Evolutionary conservation across 2,329 filamentous ascomycete species (phyloP).

Genomic region (Camillea tinctor): DNA sequence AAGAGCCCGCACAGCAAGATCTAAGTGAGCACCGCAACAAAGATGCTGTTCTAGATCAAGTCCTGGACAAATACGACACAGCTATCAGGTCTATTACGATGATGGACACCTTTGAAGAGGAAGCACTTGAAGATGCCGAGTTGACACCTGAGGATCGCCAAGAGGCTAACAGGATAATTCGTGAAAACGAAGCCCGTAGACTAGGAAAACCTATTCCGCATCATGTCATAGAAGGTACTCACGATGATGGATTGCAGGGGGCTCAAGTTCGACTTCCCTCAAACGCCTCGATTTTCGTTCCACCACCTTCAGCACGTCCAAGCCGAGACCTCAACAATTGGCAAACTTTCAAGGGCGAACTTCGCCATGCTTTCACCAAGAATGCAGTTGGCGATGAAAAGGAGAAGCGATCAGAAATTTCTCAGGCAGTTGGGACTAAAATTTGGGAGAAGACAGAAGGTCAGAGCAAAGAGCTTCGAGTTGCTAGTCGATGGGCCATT

Average conservation of each 20-base stretch:
- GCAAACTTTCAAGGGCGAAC: constrained; percentile 19
- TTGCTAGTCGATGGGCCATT: constrained; percentile 15
- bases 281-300: too few relatives aligned
- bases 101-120: constrained; percentile 71
- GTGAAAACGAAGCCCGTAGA: constrained; percentile 22
- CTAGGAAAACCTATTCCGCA: constrained; percentile 5
- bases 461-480: constrained; percentile 4
- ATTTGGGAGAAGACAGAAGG: constrained; percentile 12
- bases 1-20: constrained; percentile 49
- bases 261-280: background rate
- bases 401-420: constrained; percentile 8
- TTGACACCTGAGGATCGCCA: constrained; percentile 61
- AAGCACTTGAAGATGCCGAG: constrained; percentile 55
- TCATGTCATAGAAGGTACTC: background rate
- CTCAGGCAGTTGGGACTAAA: constrained; percentile 10
- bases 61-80: constrained; percentile 38
- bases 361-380: constrained; percentile 15
- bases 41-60: constrained; percentile 58
- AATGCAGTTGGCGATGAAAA: constrained; percentile 2
- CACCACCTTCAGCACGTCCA: too few relatives aligned
- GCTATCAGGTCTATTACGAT: constrained; percentile 58
- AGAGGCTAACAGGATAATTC: constrained; percentile 47
- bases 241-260: background rate
- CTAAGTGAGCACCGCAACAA: constrained; percentile 56
- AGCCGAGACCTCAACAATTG: too few relatives aligned